Evolutionary conservation across 306 rosid species (phyloP).

Genomic region (Neltuma alba): DNA sequence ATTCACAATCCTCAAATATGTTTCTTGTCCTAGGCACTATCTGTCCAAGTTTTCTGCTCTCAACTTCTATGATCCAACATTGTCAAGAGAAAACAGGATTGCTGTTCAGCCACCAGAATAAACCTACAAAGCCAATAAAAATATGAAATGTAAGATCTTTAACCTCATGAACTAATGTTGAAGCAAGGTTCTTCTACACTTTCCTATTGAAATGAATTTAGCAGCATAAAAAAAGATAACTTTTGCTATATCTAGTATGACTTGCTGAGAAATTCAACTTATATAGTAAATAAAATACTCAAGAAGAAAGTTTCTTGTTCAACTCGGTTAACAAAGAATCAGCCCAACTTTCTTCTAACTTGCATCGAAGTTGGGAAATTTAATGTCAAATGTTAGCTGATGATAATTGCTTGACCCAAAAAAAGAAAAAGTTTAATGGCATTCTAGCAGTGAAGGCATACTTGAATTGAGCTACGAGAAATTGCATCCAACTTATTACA

Average conservation of each 20-base stretch:
- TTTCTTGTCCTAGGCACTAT: conserved; percentile 95
- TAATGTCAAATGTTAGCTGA: neutral
- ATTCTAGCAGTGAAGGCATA: conserved; percentile 27
- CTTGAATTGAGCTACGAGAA: conserved; percentile 81
- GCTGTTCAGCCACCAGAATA: conserved; percentile 89
- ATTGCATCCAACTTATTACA: conserved; percentile 92
- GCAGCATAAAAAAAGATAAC: neutral
- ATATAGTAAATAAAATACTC: no score
- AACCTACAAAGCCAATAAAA: conserved; percentile 51
- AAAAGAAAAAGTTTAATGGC: neutral
- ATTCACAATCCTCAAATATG: conserved; percentile 77
- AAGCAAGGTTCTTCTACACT: neutral
- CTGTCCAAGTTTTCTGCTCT: conserved; percentile 82
- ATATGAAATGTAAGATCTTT: neutral
- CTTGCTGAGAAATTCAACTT: no score
- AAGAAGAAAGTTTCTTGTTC: no score
- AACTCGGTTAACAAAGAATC: no score
- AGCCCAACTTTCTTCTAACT: neutral
- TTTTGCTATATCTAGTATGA: neutral
- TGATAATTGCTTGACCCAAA: neutral
- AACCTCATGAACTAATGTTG: neutral
- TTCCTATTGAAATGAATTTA: no score
- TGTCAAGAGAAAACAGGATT: conserved; percentile 76
- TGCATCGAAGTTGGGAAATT: neutral
- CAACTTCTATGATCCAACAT: conserved; percentile 80